Evolutionary conservation across 257 asterid species (phyloP).

Genomic region (Nicotiana noctiflora): DNA sequence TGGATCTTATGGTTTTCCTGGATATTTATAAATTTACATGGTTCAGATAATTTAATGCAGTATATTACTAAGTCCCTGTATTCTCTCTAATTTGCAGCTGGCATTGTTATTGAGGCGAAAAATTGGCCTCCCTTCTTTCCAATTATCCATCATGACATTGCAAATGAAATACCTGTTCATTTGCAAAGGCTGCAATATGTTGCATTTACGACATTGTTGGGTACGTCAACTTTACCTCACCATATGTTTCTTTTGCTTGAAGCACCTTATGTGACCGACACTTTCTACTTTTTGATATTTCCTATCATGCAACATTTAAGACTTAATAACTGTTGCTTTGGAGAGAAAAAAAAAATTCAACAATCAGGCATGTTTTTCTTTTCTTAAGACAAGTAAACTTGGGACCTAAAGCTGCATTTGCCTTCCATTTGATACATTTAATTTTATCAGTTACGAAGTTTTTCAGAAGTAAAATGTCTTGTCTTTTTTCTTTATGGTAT

Average conservation of each 20-base stretch:
- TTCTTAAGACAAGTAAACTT: neutral
- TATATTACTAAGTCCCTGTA: slow-evolving; percentile 10
- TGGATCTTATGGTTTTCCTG: slow-evolving; percentile 10
- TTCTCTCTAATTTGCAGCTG: slow-evolving; percentile 47
- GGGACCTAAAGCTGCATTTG: neutral
- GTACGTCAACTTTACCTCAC: slow-evolving; percentile 35
- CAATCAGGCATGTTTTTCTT: neutral
- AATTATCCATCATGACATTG: slow-evolving; percentile 86
- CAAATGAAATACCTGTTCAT: slow-evolving; percentile 90
- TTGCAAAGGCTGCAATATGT: slow-evolving; percentile 88
- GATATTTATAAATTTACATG: slow-evolving; percentile 32
- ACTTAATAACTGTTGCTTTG: neutral
- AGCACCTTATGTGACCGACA: neutral
- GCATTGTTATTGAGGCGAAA: slow-evolving; percentile 72
- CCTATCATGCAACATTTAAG: slow-evolving; percentile 9
- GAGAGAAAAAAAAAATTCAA: neutral
- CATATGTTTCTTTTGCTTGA: neutral
- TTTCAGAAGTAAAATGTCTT: neutral
- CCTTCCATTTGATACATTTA: neutral
- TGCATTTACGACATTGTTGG: slow-evolving; percentile 84
- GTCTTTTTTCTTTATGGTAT: neutral
- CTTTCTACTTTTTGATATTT: neutral
- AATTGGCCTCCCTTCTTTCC: slow-evolving; percentile 99
- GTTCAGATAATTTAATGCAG: neutral
- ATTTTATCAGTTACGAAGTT: neutral